Percentiles rank a stretch among this genome's conserved stretches.
phyloP scores from a whole-genome alignment of 2,329 filamentous ascomycete genomes.

The Mycogone perniciosa region DNA sequence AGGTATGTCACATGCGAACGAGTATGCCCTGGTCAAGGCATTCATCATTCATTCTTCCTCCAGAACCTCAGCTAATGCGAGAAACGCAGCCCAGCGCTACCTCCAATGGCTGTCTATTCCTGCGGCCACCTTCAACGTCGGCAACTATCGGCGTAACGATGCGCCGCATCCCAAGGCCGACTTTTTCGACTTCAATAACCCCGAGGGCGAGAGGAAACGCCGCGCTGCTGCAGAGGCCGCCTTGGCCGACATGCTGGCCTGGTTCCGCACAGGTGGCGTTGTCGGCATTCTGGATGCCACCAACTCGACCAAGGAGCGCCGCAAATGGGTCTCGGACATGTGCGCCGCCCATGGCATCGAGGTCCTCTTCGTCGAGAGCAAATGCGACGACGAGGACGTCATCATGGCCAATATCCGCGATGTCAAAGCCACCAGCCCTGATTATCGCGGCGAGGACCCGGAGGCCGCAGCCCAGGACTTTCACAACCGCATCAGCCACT shows the following conservation, averaged over 20 bases:
- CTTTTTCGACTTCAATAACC: constrained; percentile 90
- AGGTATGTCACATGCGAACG: constrained; percentile 48
- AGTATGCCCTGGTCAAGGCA: not conserved
- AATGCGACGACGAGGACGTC: constrained; percentile 89
- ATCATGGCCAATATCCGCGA: constrained; percentile 98
- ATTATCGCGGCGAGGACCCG: constrained; percentile 91
- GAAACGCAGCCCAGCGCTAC: constrained; percentile 73
- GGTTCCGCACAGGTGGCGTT: constrained; percentile 76
- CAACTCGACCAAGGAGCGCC: constrained; percentile 85
- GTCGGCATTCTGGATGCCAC: constrained; percentile 95
- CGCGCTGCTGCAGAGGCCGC: constrained; percentile 86
- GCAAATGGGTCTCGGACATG: constrained; percentile 83
- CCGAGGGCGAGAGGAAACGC: constrained; percentile 83
- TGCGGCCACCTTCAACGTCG: constrained; percentile 94
- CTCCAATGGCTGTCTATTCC: constrained; percentile 94
- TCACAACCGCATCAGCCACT: constrained; percentile 88
- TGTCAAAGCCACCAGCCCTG: constrained; percentile 93
- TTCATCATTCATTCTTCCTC: not conserved
- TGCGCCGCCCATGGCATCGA: constrained; percentile 74
- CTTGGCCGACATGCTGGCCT: constrained; percentile 86
- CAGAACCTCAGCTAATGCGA: not conserved
- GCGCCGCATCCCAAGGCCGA: constrained; percentile 87
- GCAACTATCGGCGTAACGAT: constrained; percentile 83
- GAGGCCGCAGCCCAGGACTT: constrained; percentile 89
- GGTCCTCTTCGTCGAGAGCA: constrained; percentile 92